Percentiles rank a stretch among this genome's conserved stretches.
Conservation (phyloP, 352 stramenopile genomes). For the Phytophthora sojae region DNA sequence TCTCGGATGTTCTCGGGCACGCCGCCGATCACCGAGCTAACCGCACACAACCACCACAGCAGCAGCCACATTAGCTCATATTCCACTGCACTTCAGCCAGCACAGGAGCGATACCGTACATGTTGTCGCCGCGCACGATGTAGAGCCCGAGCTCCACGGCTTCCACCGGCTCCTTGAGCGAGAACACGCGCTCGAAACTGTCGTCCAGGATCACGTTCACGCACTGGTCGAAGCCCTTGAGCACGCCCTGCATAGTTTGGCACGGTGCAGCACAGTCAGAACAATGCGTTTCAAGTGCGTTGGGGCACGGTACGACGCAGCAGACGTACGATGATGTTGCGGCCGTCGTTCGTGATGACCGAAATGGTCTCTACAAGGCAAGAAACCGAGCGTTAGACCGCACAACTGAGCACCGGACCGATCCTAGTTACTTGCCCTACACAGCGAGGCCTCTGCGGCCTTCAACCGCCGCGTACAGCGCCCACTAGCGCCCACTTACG, state of each 20-base stretch:
- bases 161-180: slow-evolving; percentile 89
- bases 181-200: slow-evolving; percentile 95
- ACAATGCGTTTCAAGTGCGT: background rate
- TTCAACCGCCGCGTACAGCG: background rate
- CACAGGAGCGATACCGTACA: slow-evolving; percentile 53
- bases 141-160: slow-evolving; percentile 92
- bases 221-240: slow-evolving; percentile 94
- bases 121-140: slow-evolving; percentile 95
- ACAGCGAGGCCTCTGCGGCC: background rate
- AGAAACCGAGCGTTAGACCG: slow-evolving; percentile 7
- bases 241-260: slow-evolving; percentile 57
- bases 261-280: background rate
- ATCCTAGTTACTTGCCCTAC: slow-evolving; percentile 3
- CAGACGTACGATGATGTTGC: slow-evolving; percentile 91
- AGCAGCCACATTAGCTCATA: background rate
- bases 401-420: background rate
- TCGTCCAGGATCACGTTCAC: slow-evolving; percentile 95
- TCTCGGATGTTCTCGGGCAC: slow-evolving; percentile 90
- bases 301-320: background rate
- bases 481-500: slow-evolving; percentile 51
- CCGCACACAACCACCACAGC: slow-evolving; percentile 7
- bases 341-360: slow-evolving; percentile 94
- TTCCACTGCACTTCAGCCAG: background rate
- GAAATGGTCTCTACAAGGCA: slow-evolving; percentile 84
- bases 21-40: slow-evolving; percentile 85